Evolutionary conservation across 75 land plant species (phyloP).

Genomic region (Azolla pinnata): DNA sequence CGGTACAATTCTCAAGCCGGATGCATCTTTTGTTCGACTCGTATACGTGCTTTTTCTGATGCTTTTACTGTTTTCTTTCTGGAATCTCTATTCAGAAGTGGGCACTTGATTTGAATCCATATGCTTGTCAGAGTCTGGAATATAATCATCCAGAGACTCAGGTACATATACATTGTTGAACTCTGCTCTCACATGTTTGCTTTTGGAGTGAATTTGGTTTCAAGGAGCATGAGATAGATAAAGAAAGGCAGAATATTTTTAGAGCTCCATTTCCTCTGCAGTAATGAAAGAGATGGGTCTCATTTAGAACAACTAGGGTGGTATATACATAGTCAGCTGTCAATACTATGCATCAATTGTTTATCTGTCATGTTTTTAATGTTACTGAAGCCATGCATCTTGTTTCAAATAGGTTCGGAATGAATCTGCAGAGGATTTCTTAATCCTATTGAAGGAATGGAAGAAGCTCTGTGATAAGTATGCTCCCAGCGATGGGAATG

Average conservation of each 20-base stretch:
- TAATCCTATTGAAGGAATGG: slow-evolving; percentile 67
- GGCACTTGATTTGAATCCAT: slow-evolving; percentile 70
- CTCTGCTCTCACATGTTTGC: too few species aligned
- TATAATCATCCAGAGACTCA: slow-evolving; percentile 85
- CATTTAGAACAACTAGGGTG: too few species aligned
- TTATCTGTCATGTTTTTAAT: neutral
- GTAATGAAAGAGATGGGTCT: too few species aligned
- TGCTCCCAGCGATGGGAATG: slow-evolving; percentile 9
- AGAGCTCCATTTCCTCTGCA: too few species aligned
- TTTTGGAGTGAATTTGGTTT: too few species aligned
- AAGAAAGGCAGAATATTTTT: too few species aligned
- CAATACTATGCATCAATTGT: too few species aligned
- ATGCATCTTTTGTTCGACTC: neutral
- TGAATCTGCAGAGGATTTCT: slow-evolving; percentile 82
- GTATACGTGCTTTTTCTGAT: neutral
- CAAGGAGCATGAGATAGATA: too few species aligned
- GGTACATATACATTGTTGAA: slow-evolving; percentile 27
- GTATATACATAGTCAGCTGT: too few species aligned
- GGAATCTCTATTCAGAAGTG: slow-evolving; percentile 44
- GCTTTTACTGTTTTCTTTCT: neutral
- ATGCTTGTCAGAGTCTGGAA: slow-evolving; percentile 65
- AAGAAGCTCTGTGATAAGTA: slow-evolving; percentile 52
- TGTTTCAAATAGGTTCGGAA: slow-evolving; percentile 58
- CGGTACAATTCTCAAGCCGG: slow-evolving; percentile 34
- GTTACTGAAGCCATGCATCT: neutral